These are phyloP conservation scores for Botrytis fragariae DNA, from an alignment of 2,329 filamentous ascomycete genomes.

Conservation along the genomic window DNA sequence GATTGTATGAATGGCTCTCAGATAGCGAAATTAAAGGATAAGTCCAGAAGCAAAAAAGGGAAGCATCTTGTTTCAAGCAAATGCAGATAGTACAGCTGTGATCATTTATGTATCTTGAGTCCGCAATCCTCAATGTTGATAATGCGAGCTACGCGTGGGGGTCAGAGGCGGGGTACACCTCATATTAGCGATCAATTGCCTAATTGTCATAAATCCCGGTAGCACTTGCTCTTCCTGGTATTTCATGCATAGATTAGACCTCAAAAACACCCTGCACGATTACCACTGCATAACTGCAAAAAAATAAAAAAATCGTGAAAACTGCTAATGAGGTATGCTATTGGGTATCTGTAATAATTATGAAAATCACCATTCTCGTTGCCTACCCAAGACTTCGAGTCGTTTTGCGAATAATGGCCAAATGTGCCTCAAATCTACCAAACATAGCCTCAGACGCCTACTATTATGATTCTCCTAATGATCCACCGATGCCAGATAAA, in stretches of 20 bases:
- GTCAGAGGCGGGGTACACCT: neutral
- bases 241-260: neutral
- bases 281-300: no score
- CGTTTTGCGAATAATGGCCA: neutral
- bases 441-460: neutral
- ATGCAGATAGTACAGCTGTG: neutral
- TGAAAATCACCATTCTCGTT: neutral
- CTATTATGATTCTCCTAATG: neutral
- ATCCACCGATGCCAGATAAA: neutral
- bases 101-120: neutral
- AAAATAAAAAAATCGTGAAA: neutral
- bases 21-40: neutral
- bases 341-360: neutral
- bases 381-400: neutral
- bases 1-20: neutral
- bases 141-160: neutral
- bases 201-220: neutral
- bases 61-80: neutral
- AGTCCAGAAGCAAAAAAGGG: neutral
- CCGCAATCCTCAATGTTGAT: neutral
- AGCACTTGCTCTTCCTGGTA: slow-evolving; percentile 2
- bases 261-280: neutral
- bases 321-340: neutral
- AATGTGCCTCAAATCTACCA: neutral
- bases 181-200: slow-evolving; percentile 3